phyloP scores from a whole-genome alignment of 768 basidiomycete species.

The Scleroderma citrinum region DNA sequence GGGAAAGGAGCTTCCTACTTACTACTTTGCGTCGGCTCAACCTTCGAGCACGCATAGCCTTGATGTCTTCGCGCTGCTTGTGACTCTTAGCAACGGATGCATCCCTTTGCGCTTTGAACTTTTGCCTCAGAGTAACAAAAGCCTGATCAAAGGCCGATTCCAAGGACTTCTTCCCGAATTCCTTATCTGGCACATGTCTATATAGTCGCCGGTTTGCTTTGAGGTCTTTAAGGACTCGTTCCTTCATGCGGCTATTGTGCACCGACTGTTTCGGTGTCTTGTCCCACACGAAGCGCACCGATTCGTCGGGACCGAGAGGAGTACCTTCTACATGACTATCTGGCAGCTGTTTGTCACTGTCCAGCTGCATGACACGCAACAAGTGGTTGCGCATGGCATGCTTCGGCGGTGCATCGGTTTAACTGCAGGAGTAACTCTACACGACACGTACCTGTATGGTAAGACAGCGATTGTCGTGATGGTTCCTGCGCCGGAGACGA shows the following conservation, averaged over 20 bases:
- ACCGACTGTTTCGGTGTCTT: conserved; percentile 71
- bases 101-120: conserved; percentile 58
- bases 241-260: conserved; percentile 69
- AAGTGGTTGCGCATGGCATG: conserved; percentile 68
- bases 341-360: conserved; percentile 53
- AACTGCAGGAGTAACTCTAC: background rate
- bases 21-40: conserved; percentile 59
- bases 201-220: conserved; percentile 51
- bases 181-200: conserved; percentile 57
- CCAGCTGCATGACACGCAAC: conserved; percentile 51
- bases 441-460: conserved; percentile 54
- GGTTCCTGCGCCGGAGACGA: conserved; percentile 44
- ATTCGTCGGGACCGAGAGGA: conserved; percentile 38
- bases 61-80: conserved; percentile 53
- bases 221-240: conserved; percentile 54
- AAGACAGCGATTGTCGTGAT: conserved; percentile 59
- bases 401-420: conserved; percentile 30
- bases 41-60: conserved; percentile 58
- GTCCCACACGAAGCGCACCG: conserved; percentile 75
- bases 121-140: conserved; percentile 62
- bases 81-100: conserved; percentile 34
- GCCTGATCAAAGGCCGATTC: conserved; percentile 66
- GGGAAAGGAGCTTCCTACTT: conserved; percentile 20
- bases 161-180: conserved; percentile 56
- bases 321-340: conserved; percentile 55